Conservation (phyloP, 805 yeast genomes). For the Candida nonsorbophila region DNA sequence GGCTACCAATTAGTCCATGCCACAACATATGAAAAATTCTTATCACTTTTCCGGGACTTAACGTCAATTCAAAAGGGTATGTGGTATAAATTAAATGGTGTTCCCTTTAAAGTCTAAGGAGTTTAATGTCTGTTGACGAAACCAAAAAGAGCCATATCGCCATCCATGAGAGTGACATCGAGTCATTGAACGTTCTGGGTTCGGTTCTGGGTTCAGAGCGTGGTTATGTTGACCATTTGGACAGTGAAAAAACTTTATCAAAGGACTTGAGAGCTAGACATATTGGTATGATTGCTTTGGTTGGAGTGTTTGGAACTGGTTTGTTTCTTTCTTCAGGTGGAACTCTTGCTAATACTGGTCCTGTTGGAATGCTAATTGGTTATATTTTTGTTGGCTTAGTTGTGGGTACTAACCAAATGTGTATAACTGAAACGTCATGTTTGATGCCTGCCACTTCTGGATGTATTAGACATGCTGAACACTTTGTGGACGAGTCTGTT, state of each 20-base stretch:
- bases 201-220: neutral
- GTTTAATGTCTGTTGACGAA: no score
- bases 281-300: slow-evolving; percentile 16
- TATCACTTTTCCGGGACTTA: no score
- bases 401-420: slow-evolving; percentile 34
- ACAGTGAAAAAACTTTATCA: slow-evolving; percentile 10
- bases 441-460: slow-evolving; percentile 35
- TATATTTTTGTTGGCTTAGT: slow-evolving; percentile 43
- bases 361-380: slow-evolving; percentile 44
- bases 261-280: slow-evolving; percentile 14
- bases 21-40: no score
- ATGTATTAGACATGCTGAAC: slow-evolving; percentile 29
- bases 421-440: slow-evolving; percentile 33
- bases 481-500: slow-evolving; percentile 38
- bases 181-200: slow-evolving; percentile 1
- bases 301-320: slow-evolving; percentile 42
- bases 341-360: slow-evolving; percentile 39
- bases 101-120: no score
- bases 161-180: no score
- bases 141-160: no score
- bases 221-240: slow-evolving; percentile 8
- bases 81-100: no score
- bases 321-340: slow-evolving; percentile 52
- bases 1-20: no score
- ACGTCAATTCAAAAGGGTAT: no score